Conservation (phyloP, 2,329 filamentous ascomycete species). For the Cyclaneusma minus region DNA sequence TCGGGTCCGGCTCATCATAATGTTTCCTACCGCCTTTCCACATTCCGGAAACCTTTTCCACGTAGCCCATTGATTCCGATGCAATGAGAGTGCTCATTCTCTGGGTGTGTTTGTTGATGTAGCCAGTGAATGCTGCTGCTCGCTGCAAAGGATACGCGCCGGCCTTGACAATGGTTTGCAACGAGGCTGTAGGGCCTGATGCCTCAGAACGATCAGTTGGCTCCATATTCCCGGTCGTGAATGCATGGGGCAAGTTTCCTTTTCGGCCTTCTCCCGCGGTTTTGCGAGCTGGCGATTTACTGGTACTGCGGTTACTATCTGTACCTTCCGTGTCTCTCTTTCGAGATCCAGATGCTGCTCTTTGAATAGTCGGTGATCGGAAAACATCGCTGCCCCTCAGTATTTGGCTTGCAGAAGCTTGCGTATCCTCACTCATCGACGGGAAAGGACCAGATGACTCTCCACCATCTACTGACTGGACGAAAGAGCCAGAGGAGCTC, state of each 20-base stretch:
- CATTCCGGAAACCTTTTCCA: constrained; percentile 95
- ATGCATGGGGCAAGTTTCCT: constrained; percentile 6
- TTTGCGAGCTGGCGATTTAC: not conserved
- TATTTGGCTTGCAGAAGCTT: constrained; percentile 80
- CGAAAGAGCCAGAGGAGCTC: constrained; percentile 59
- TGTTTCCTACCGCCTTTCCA: constrained; percentile 85
- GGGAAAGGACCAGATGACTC: constrained; percentile 57
- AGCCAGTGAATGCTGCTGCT: constrained; percentile 69
- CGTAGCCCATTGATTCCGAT: constrained; percentile 87
- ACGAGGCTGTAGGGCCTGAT: constrained; percentile 30
- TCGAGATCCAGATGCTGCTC: constrained; percentile 20
- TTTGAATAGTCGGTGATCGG: constrained; percentile 55
- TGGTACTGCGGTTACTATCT: not conserved
- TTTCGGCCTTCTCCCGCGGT: constrained; percentile 5
- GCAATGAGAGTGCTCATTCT: constrained; percentile 71
- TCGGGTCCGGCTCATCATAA: constrained; percentile 50
- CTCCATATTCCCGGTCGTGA: constrained; percentile 12
- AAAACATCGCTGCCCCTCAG: constrained; percentile 79
- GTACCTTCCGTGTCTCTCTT: not conserved
- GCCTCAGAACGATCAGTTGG: constrained; percentile 11
- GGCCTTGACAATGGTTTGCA: constrained; percentile 41
- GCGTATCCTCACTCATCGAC: constrained; percentile 57
- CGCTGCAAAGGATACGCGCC: constrained; percentile 70
- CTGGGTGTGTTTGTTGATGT: constrained; percentile 63
- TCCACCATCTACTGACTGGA: constrained; percentile 57